Conservation (phyloP, 202 grass and related monocot genomes). For the Saccharum hybrid region DNA sequence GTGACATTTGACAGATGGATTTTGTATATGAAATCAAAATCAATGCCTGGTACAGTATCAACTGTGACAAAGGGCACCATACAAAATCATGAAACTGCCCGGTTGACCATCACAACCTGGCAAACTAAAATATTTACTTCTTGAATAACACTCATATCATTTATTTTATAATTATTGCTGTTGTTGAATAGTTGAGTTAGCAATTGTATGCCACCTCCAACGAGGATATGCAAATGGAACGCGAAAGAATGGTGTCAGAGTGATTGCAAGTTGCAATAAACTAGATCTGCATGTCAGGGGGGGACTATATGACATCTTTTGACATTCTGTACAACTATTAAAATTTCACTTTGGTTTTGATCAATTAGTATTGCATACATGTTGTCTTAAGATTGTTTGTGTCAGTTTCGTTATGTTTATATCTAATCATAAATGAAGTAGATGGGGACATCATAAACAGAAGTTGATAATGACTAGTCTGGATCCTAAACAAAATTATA, state of each 20-base stretch:
- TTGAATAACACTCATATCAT: slow-evolving; percentile 1
- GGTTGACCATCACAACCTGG: neutral
- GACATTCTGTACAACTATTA: neutral
- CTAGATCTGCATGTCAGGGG: neutral
- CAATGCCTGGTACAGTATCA: neutral
- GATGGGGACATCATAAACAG: neutral
- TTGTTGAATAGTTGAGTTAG: neutral
- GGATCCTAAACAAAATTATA: slow-evolving; percentile 30
- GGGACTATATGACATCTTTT: neutral
- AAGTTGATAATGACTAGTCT: neutral
- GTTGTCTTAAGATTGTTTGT: neutral
- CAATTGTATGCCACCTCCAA: neutral
- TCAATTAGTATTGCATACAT: neutral
- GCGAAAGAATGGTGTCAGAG: slow-evolving; percentile 6
- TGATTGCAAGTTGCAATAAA: slow-evolving; percentile 34
- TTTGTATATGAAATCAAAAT: neutral
- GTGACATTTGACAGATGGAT: neutral
- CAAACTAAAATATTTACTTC: slow-evolving; percentile 12
- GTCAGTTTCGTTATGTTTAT: neutral
- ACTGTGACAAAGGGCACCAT: neutral
- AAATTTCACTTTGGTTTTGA: slow-evolving; percentile 11
- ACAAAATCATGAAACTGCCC: slow-evolving; percentile 20
- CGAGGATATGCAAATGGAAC: slow-evolving; percentile 1
- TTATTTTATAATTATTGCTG: slow-evolving; percentile 29
- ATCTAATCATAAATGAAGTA: slow-evolving; percentile 3